Base-by-base conservation (phyloP, 345 rosid genomes). In the Gossypium herbaceum region DNA sequence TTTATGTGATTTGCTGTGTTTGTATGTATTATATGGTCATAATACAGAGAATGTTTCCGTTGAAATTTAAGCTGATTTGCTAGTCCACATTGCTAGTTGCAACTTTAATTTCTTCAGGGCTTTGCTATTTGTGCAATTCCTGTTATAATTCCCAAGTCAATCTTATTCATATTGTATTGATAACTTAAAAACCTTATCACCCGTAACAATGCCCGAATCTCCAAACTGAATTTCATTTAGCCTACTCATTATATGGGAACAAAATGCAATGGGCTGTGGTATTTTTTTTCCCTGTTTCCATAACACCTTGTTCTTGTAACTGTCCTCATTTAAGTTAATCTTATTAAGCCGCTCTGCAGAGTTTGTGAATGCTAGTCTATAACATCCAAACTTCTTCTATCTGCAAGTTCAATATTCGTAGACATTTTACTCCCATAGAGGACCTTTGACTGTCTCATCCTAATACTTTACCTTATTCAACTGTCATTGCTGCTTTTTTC, bases 341-440 rank as follows among this genome's bases (percentile, higher is more conserved):
- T 43, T 12, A 20, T n/a, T 12, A 19, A 66, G 39, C 24, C 39
- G 39, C 41, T 45, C 3, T 22, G 12, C 4, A 12, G 39, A 45
- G 29, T 45, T 7, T 50, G 13, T 68, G 72, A 68, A 50, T 68
- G 56, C 58, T 68, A 68, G 57, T 48, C 41, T 68, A 12, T 24
- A 24, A 56, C 6, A n/a, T 17, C 22, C 22, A 4, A 17, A 45
- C 11, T 20, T 66, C 20, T 65, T 19, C 44, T 27, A 62, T 67
- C 39, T 20, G 55, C 54, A 44, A 45, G 54, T 67, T 34, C 39
- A 45, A 39, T 67, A 20, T 15, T 68, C 1, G 3, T 47, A 4
- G 55, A 47, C 56, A 24, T 68, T 68, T 41, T 45, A 47, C 56
- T 68, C 41, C 72, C 20, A 24, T 48, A 22, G 17, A 25, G 57